Evolutionary conservation across 164 flowering plant genomes (phyloP).

Genomic region (Euptelea pleiosperma): DNA sequence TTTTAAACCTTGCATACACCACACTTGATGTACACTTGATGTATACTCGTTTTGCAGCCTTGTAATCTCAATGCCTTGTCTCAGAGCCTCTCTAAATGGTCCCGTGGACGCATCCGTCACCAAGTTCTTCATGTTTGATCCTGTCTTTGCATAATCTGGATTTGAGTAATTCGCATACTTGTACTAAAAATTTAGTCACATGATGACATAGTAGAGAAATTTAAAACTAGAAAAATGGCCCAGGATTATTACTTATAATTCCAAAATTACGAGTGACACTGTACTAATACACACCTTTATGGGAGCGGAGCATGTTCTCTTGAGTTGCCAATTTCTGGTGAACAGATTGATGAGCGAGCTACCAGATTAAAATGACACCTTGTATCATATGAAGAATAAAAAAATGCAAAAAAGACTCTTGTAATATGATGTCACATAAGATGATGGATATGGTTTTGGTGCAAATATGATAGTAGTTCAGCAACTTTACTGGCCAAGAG

Average conservation of each 20-base stretch:
- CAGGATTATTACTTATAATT: not conserved
- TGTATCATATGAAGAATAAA: too few species aligned
- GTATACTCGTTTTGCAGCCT: too few species aligned
- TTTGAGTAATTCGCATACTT: conserved; percentile 52
- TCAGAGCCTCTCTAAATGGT: too few species aligned
- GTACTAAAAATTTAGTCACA: conserved; percentile 34
- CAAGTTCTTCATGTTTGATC: too few species aligned
- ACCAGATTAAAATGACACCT: conserved; percentile 18
- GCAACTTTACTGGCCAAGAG: not conserved
- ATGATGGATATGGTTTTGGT: too few species aligned
- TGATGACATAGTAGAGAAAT: not conserved
- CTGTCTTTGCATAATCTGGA: conserved; percentile 40
- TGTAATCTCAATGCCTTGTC: too few species aligned
- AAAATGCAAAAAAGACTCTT: too few species aligned
- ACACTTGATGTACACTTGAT: too few species aligned
- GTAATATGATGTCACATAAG: not conserved
- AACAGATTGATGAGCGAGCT: conserved; percentile 57
- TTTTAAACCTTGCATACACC: too few species aligned
- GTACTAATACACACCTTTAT: conserved; percentile 39
- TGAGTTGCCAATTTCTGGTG: conserved; percentile 21
- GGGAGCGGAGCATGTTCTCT: conserved; percentile 47
- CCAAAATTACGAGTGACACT: not conserved
- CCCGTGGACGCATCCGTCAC: too few species aligned
- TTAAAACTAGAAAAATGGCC: not conserved
- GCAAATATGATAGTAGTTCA: too few species aligned